phyloP scores from a whole-genome alignment of 805 yeast genomes.

The Tetrapisispora arboricola region DNA sequence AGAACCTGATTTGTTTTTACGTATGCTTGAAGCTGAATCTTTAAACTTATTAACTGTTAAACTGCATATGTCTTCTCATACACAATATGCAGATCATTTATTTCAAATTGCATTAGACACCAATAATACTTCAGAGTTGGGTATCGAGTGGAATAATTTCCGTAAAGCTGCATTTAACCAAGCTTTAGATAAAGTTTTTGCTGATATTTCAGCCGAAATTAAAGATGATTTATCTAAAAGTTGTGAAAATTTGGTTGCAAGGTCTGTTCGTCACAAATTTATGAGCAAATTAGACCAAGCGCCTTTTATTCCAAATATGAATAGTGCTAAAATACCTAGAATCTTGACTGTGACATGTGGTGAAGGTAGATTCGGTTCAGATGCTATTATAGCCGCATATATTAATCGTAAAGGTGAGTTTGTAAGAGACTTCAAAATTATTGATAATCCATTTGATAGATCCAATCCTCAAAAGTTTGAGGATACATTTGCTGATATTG shows the following conservation, averaged over 20 bases:
- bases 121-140: conserved; percentile 67
- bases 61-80: conserved; percentile 37
- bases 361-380: conserved; percentile 66
- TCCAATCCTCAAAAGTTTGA: conserved; percentile 52
- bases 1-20: conserved; percentile 71
- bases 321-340: conserved; percentile 76
- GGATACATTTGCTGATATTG: conserved; percentile 47
- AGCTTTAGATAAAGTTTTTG: conserved; percentile 59
- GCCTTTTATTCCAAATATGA: conserved; percentile 76
- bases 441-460: conserved; percentile 48
- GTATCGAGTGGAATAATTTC: conserved; percentile 71
- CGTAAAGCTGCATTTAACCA: conserved; percentile 56
- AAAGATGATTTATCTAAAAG: conserved; percentile 72
- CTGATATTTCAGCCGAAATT: conserved; percentile 60
- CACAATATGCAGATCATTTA: conserved; percentile 35
- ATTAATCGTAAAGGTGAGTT: conserved; percentile 75
- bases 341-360: conserved; percentile 80
- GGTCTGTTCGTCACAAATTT: conserved; percentile 60
- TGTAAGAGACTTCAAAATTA: conserved; percentile 67
- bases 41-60: conserved; percentile 61
- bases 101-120: conserved; percentile 50
- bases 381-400: conserved; percentile 76
- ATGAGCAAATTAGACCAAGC: conserved; percentile 79
- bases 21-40: conserved; percentile 88
- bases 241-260: conserved; percentile 61